These are phyloP conservation scores for Ustilago cynodontis DNA, from an alignment of 1,284 basidiomycete genomes.

Conservation along the genomic window DNA sequence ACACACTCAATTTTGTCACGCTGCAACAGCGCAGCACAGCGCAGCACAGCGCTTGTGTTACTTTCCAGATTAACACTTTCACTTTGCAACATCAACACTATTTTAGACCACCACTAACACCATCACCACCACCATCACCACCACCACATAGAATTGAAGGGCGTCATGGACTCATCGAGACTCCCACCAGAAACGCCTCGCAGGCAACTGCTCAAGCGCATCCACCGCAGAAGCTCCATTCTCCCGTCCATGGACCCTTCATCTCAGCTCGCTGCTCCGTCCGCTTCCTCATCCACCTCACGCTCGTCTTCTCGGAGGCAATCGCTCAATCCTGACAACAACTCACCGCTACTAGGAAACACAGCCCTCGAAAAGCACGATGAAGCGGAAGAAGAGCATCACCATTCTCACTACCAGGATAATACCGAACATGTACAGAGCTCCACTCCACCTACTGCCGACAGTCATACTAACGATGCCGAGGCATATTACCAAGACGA, in stretches of 20 bases:
- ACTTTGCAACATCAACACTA: slow-evolving; percentile 31
- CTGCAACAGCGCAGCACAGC: background rate
- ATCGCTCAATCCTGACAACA: slow-evolving; percentile 18
- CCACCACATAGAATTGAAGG: too few species aligned
- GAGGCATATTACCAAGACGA: background rate
- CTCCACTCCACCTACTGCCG: background rate
- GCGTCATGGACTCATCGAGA: slow-evolving; percentile 25
- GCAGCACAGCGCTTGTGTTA: slow-evolving; percentile 16
- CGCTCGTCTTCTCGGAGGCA: slow-evolving; percentile 24
- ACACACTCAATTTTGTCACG: background rate
- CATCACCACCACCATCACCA: slow-evolving; percentile 1
- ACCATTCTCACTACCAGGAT: slow-evolving; percentile 1
- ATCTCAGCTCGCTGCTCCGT: slow-evolving; percentile 17
- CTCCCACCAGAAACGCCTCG: slow-evolving; percentile 49
- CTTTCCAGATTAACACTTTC: slow-evolving; percentile 34
- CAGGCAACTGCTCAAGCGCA: slow-evolving; percentile 54
- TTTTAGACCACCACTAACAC: background rate
- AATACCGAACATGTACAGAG: background rate
- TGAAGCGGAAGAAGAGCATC: slow-evolving; percentile 28
- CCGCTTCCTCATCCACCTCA: slow-evolving; percentile 17
- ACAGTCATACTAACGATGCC: background rate
- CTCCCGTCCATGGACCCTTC: slow-evolving; percentile 32
- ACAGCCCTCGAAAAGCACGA: slow-evolving; percentile 21
- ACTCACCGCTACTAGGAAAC: slow-evolving; percentile 13
- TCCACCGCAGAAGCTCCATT: slow-evolving; percentile 49